Evolutionary conservation across 345 rosid species (phyloP).

Genomic region (Excoecaria agallocha): DNA sequence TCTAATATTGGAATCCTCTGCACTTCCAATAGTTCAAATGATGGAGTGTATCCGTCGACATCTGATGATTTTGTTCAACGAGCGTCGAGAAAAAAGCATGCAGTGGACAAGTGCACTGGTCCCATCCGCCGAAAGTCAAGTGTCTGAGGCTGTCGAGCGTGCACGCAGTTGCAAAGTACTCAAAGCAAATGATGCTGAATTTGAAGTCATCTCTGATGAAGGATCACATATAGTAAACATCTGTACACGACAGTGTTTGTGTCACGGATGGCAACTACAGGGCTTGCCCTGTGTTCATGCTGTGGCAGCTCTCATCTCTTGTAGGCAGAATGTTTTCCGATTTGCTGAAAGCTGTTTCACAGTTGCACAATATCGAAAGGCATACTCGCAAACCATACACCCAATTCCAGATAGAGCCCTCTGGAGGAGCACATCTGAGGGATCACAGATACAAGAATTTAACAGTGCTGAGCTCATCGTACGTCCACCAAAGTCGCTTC

Average conservation of each 20-base stretch:
- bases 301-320: slow-evolving; percentile 85
- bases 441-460: slow-evolving; percentile 19
- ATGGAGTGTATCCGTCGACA: slow-evolving; percentile 90
- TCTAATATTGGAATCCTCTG: slow-evolving; percentile 85
- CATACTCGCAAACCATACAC: slow-evolving; percentile 88
- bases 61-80: slow-evolving; percentile 94
- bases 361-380: slow-evolving; percentile 79
- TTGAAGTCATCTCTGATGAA: slow-evolving; percentile 86
- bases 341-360: slow-evolving; percentile 93
- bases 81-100: slow-evolving; percentile 77
- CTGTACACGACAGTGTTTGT: slow-evolving; percentile 74
- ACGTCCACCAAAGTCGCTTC: slow-evolving; percentile 74
- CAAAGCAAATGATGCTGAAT: slow-evolving; percentile 84
- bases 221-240: slow-evolving; percentile 80
- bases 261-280: slow-evolving; percentile 91
- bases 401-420: slow-evolving; percentile 85
- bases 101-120: slow-evolving; percentile 86
- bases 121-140: slow-evolving; percentile 80
- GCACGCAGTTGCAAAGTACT: slow-evolving; percentile 81
- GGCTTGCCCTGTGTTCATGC: slow-evolving; percentile 97
- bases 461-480: slow-evolving; percentile 40
- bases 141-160: slow-evolving; percentile 72
- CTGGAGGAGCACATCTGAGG: slow-evolving; percentile 73
- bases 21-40: slow-evolving; percentile 95
- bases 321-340: slow-evolving; percentile 90